A percentile compares a stretch with the other conserved stretches of the same genome.
phyloP scores from a whole-genome alignment of 2,329 filamentous ascomycete genomes.

The Microcyclospora tardicrescens region DNA sequence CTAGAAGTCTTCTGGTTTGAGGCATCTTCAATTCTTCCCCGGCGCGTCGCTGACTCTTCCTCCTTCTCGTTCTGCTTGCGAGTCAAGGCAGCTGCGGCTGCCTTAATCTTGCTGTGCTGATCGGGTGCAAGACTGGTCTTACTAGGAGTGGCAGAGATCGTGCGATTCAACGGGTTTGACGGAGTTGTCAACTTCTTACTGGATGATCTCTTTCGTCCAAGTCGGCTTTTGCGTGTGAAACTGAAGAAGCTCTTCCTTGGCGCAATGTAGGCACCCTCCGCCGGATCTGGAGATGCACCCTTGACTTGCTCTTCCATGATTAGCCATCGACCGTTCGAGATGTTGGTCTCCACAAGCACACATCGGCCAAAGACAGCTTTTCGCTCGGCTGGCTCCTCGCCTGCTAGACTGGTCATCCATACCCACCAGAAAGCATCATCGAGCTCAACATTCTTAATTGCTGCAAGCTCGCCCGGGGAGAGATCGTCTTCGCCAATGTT shows the following conservation, averaged over 20 bases:
- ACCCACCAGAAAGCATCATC: constrained; percentile 99
- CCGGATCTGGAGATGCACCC: constrained; percentile 73
- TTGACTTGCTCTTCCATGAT: constrained; percentile 95
- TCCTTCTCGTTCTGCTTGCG: constrained; percentile 41
- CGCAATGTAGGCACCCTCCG: constrained; percentile 76
- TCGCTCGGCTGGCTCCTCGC: constrained; percentile 70
- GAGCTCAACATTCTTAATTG: constrained; percentile 71
- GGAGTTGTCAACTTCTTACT: constrained; percentile 36
- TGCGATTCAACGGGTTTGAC: constrained; percentile 2
- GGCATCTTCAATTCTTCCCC: constrained; percentile 41
- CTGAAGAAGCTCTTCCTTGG: constrained; percentile 89
- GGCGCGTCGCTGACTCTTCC: constrained; percentile 40
- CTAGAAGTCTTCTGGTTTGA: constrained; percentile 67
- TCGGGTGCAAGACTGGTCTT: constrained; percentile 80
- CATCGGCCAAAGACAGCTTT: constrained; percentile 93
- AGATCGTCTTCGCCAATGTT: constrained; percentile 48
- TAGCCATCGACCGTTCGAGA: constrained; percentile 72
- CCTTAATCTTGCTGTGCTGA: constrained; percentile 85
- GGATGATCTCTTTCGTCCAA: constrained; percentile 57
- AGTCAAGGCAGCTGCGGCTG: constrained; percentile 73
- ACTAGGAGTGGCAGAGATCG: constrained; percentile 42
- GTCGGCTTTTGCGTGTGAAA: constrained; percentile 58
- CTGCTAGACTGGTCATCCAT: constrained; percentile 93
- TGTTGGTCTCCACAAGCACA: constrained; percentile 77
- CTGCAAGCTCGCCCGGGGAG: constrained; percentile 88